Conservation (phyloP, 2,329 filamentous ascomycete species). For the Aspergillus transmontanensis region DNA sequence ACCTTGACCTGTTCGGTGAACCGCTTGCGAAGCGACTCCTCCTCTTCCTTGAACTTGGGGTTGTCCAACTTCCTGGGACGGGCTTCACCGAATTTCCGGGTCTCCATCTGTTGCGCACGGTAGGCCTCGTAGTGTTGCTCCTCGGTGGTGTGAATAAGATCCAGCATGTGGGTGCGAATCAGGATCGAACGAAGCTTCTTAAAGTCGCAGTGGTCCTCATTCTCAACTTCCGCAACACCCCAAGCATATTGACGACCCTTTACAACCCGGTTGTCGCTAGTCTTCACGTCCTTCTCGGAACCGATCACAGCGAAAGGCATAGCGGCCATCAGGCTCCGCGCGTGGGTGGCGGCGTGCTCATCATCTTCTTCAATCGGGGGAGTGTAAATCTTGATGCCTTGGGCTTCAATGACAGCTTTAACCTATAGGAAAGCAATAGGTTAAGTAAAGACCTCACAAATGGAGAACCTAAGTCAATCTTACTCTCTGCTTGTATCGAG, state of each 20-base stretch:
- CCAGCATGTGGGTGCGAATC: constrained; percentile 99
- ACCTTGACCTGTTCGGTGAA: constrained; percentile 99
- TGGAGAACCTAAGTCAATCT: constrained; percentile 30
- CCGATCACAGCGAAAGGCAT: constrained; percentile 99
- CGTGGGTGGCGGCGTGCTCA: constrained; percentile 92
- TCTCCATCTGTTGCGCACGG: constrained; percentile 99
- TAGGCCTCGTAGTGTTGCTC: constrained; percentile 99
- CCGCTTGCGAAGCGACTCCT: constrained; percentile 95
- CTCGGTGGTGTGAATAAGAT: constrained; percentile 99
- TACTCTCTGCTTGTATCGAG: constrained; percentile 94
- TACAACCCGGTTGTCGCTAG: constrained; percentile 89
- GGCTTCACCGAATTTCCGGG: constrained; percentile 97
- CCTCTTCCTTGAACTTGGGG: constrained; percentile 99
- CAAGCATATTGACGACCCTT: constrained; percentile 99
- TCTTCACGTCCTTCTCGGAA: constrained; percentile 99
- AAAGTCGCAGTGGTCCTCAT: constrained; percentile 99
- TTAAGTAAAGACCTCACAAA: not conserved
- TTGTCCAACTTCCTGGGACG: constrained; percentile 98
- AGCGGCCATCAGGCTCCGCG: constrained; percentile 88
- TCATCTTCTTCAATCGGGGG: constrained; percentile 98
- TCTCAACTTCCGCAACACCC: constrained; percentile 99
- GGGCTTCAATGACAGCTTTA: constrained; percentile 90
- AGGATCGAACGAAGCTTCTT: constrained; percentile 99
- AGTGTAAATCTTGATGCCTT: constrained; percentile 99
- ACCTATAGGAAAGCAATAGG: constrained; percentile 61